Base-by-base conservation (phyloP, 805 yeast genomes). In the Metschnikowia baotianmanensis region DNA sequence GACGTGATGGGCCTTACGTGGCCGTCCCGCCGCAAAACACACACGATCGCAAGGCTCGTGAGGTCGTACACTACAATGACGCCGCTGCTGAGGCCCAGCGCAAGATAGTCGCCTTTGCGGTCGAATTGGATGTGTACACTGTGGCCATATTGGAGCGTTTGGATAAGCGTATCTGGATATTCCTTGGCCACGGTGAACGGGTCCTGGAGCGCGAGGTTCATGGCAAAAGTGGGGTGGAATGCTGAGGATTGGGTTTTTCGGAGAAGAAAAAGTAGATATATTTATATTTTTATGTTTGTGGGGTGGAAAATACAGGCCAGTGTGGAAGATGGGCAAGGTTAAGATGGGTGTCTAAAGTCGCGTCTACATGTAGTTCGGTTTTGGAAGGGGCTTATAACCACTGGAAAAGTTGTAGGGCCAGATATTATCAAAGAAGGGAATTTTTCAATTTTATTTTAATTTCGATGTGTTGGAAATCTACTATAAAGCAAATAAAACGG, bases 151-250 rank as follows among this genome's bases (percentile, higher is more conserved):
- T 76, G 77, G 10, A 88, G 63, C 0, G 90, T 80, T 45, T 80
- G 80, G 2, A 84, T 76, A n/a, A 87, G 74, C 1, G 83, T 75
- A 46, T 90, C 96, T 0, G 98, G 98, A 53, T 77, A 90, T 57
- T 90, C 98, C 55, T 87, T 88, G 16, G 95, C 83, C 17, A 91
- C 89, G 2, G 91, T 80, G 60, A 88, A 87, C 3, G 97, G 97
- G 61, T 90, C 98, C 48, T 86, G 77, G 18, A 91, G 71, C 8
- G 93, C 72, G 24, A 89, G 68, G 60, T 90, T 90, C 93, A 86
- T 86, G 39, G 17, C 21, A 21, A 13, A 16, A 3, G 19, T 4
- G 34, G 18, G 33, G 21, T 9, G 17, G 13, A 10, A 7, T 6
- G 17, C 4, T 17, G 17, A 33, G 26, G 15, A 15, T n/a, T n/a